Evolutionary conservation across 495 filamentous ascomycete species (phyloP), one percentile per base, ranked within the genome.

Genomic region (Alectoria sarmentosa): DNA sequence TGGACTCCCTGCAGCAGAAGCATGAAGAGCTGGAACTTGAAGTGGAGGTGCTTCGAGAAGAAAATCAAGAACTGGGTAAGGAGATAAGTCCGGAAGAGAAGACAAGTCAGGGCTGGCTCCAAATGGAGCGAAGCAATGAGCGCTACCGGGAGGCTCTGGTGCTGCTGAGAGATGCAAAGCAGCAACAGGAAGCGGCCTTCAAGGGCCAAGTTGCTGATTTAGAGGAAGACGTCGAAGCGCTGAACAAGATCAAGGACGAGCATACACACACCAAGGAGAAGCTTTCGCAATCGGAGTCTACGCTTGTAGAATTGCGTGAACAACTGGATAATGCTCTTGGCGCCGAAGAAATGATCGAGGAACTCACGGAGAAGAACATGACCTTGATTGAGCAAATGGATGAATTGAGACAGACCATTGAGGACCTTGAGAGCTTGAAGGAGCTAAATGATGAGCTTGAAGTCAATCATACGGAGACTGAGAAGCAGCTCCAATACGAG

Each of bases 391-490:
- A 96, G 70, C 83, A 91, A 66, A 86, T 96, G 48, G 88, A 91
- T 62, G 87, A 96, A 67, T 81, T 97, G 58, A 85, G 87, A 65
- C 82, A 83, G 30, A 84, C 85, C 2, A 88, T 97, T 63, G 88
- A 93, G 61, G 92, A 97, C 59, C 78, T 97, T 3, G 90, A 96
- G 71, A 85, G 81, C 38, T 74, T 98, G 56, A 93, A 92, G 71
- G 94, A 98, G 67, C 84, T 98, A 58, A 91, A 88, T 68, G 93
- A 98, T 67, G 95, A 98, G 73, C 82, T 98, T 14, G 93, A 97
- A 72, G 85, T 90, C 70, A 96, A 96, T 69, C 91, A 96, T 73
- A 82, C 91, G 19, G 92, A 96, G 70, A 89, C 90, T 15, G 90
- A 93, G 69, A 96, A 92, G 71, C 91, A 98, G 73, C 84, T 98